A percentile compares a stretch with the other conserved stretches of the same genome.
Conservation (phyloP, 2,329 filamentous ascomycete genomes). For the Pezicula radicicola region DNA sequence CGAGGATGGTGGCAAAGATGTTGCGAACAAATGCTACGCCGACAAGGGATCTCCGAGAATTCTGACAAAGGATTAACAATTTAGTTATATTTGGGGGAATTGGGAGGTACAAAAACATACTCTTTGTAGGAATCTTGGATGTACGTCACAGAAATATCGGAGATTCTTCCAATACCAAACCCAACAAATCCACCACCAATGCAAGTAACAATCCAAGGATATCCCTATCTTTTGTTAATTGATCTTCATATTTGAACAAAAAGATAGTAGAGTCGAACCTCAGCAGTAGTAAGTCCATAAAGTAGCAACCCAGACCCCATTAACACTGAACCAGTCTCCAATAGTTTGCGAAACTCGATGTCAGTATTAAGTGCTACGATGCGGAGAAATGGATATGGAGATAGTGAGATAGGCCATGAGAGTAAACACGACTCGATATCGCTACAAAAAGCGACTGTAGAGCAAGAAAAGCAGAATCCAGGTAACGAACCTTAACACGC, state of each 20-base stretch:
- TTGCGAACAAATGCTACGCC: not conserved
- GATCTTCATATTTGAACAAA: not conserved
- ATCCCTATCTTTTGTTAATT: not conserved
- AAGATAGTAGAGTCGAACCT: not conserved
- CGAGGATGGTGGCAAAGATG: not conserved
- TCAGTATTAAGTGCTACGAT: too few relatives aligned
- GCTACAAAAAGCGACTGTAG: too few relatives aligned
- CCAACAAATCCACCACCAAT: not conserved
- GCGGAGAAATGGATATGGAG: too few relatives aligned
- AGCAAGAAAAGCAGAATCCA: too few relatives aligned
- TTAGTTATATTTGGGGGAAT: not conserved
- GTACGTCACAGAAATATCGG: not conserved
- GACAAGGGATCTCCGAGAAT: not conserved
- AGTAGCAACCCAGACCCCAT: not conserved
- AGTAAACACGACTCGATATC: too few relatives aligned
- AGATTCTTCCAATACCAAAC: not conserved
- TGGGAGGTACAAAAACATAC: not conserved
- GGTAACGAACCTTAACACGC: too few relatives aligned
- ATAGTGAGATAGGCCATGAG: too few relatives aligned
- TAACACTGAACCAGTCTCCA: not conserved
- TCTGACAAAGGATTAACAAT: too few relatives aligned
- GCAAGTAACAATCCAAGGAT: not conserved
- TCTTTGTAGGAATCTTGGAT: not conserved
- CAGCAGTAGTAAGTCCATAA: not conserved
- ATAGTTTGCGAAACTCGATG: not conserved